Base-by-base conservation (phyloP, 768 basidiomycete genomes). In the Lentinula boryana region DNA sequence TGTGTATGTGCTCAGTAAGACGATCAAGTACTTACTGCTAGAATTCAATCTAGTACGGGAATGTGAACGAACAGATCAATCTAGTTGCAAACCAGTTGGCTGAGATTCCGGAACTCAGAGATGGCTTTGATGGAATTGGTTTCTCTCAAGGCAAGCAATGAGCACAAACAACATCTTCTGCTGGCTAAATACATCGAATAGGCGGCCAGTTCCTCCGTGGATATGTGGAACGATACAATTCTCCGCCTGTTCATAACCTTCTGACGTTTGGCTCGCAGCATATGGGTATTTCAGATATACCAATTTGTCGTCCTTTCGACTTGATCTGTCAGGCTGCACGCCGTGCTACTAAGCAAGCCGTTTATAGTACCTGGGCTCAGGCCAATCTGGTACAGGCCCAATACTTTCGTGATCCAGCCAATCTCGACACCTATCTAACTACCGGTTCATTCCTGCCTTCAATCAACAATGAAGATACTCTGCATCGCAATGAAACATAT, bases 191-290 rank as follows among this genome's bases (percentile, higher is more conserved):
- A 7, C 13, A 16, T 52, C 32, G 32, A 7, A 23, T 62, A 87
- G 88, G 87, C 18, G 92, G 92, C 5, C 93, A 93, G 68, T 94
- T 95, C 71, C 79, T 93, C 40, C 83, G 93, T n/a, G 91, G 87
- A 33, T 94, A 91, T 65, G 82, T 89, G 18, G 88, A 94, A 66
- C 76, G 83, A 23, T 86, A 86, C 70, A 93, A 93, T 68, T 68
- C 71, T 2, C 93, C 91, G 0, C 86, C 86, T 0, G 75, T 93
- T 3, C 76, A 86, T 70, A 95, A 93, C 70, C 82, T 95, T 63
- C 83, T 95, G 51, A 93, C 91, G 0, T 93, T 95, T 68, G 93
- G 92, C 49, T 86, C 89, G 18, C 91, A 91, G 62, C 91, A 93
- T 67, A 91, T 92, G 87, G 92, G 92, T 31, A 78, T 93, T 41